Evolutionary conservation across 768 basidiomycete genomes (phyloP).

Genomic region (Phallus indusiatus): DNA sequence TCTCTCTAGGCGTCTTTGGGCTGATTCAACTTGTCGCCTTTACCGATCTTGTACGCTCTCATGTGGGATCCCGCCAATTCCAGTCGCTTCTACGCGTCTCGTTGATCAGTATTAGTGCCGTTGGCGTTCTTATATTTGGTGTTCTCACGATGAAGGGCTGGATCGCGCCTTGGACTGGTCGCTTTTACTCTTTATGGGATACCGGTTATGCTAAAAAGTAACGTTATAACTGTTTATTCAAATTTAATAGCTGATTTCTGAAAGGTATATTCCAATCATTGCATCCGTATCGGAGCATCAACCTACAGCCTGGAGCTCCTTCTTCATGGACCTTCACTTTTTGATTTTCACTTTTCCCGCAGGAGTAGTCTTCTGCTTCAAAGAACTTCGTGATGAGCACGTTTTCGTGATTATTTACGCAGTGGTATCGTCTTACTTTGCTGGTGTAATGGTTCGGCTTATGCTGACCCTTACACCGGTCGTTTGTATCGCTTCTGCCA

Average conservation of each 20-base stretch:
- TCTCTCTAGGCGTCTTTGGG: constrained; percentile 74
- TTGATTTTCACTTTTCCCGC: constrained; percentile 97
- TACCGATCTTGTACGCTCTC: constrained; percentile 76
- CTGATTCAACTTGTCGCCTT: constrained; percentile 95
- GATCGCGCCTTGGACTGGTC: constrained; percentile 99
- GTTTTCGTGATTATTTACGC: constrained; percentile 98
- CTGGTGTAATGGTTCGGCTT: constrained; percentile 98
- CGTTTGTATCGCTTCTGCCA: constrained; percentile 88
- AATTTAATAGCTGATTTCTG: background rate
- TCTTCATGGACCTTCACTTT: constrained; percentile 99
- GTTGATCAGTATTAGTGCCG: constrained; percentile 57
- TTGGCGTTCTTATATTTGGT: constrained; percentile 66
- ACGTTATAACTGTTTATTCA: constrained; percentile 13
- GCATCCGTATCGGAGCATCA: constrained; percentile 99
- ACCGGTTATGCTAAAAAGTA: constrained; percentile 98
- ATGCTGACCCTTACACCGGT: constrained; percentile 97
- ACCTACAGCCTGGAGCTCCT: constrained; percentile 98
- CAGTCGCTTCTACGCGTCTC: constrained; percentile 62
- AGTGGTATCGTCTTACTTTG: constrained; percentile 93
- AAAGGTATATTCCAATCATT: constrained; percentile 91
- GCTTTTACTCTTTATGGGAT: constrained; percentile 99
- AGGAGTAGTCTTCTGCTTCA: constrained; percentile 91
- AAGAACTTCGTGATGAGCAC: constrained; percentile 89
- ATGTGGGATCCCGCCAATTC: constrained; percentile 91
- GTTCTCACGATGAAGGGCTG: constrained; percentile 84